Evolutionary conservation across 2,329 filamentous ascomycete species (phyloP).

Genomic region (Botryotinia convoluta): DNA sequence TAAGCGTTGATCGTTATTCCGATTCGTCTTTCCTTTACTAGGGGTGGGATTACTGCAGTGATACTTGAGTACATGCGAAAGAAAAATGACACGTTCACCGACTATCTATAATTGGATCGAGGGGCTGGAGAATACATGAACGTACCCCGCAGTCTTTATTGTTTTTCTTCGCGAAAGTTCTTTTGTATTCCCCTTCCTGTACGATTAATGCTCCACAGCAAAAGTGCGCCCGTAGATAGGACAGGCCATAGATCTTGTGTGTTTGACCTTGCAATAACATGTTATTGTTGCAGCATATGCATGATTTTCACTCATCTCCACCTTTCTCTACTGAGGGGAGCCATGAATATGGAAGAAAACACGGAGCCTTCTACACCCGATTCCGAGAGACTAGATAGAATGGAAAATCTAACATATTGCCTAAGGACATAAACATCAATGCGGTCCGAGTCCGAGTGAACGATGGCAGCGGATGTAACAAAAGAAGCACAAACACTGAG

Average conservation of each 20-base stretch:
- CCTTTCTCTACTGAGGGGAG: not conserved
- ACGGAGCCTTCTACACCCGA: not conserved
- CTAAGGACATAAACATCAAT: not conserved
- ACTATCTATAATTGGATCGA: conserved; percentile 9
- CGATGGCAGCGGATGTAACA: not conserved
- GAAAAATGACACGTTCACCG: conserved; percentile 17
- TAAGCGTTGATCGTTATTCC: not conserved
- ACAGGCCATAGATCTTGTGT: conserved; percentile 1
- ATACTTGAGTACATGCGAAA: not conserved
- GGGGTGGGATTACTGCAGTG: not conserved
- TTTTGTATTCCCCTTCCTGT: not conserved
- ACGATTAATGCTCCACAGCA: not conserved
- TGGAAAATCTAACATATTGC: not conserved
- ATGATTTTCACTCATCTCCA: not conserved
- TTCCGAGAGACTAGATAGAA: not conserved
- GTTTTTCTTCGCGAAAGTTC: conserved; percentile 14
- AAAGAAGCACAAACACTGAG: not conserved
- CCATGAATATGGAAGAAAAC: not conserved
- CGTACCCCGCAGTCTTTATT: conserved; percentile 20
- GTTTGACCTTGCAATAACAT: not conserved
- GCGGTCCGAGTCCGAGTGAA: not conserved
- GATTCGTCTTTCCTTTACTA: not conserved
- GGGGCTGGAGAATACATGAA: conserved; percentile 17
- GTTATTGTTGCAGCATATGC: not conserved
- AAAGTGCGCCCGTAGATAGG: not conserved